These are phyloP conservation scores for Citrus sinensis DNA, from an alignment of 345 rosid genomes.

Conservation along the genomic window DVS_A1.0 CM039163.1:40125001-40125500, in stretches of 20 bases:
- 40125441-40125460: neutral
- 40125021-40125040: neutral
- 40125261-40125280: neutral
- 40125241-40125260: neutral
- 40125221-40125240: neutral
- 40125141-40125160: too few relatives aligned
- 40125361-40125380: neutral
- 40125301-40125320: neutral
- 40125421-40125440: constrained; percentile 8
- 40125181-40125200: neutral
- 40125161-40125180: neutral
- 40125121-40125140: neutral
- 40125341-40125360: constrained; percentile 30
- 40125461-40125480: neutral
- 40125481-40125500: constrained; percentile 14
- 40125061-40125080: neutral
- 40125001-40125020: neutral
- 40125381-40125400: constrained; percentile 13
- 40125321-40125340: constrained; percentile 14
- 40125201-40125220: neutral
- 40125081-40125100: neutral
- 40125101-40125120: neutral
- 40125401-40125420: neutral
- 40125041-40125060: neutral
- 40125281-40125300: neutral